Base-by-base conservation (phyloP, 768 basidiomycete species). In the Pisolithus tinctorius region DNA sequence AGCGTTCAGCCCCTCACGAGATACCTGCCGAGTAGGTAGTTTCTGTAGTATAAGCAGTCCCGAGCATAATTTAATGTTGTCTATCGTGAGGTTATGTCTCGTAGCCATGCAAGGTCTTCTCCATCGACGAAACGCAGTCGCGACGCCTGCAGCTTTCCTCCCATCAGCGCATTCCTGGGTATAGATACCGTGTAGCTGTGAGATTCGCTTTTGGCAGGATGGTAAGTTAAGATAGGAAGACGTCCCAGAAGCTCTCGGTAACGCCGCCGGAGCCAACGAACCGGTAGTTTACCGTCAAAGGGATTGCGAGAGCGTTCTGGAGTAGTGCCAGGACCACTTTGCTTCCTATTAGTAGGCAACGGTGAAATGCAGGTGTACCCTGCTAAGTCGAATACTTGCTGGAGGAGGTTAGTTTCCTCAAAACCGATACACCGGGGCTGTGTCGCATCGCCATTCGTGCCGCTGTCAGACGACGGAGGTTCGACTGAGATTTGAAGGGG, bases 161-260 rank as follows among this genome's bases (percentile, higher is more conserved):
- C 26, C 20, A 59, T 60, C 38, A 67, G 52, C 1, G 70, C 71
- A 59, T 64, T 64, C 26, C 57, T 48, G 6, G 69, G 58, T 17
- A 71, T 49, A 4, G 64, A 66, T 6, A 75, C 61, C 23, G 62
- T 51, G 40, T 71, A 74, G 31, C 45, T 53, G 23, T n/a, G 46
- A 11, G 13, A 20, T 7, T 43, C 48, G 37, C 45, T 50, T 45
- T 45, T 44, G n/a, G 46, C 8, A 40, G 51, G 43, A 16, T 48
- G 60, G 47, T 71, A 75, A 7, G 66, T 70, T 13, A 89, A 67
- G 30, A 80, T 67, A 0, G 88, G 88, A 25, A 83, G 53, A n/a
- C 73, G 74, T 6, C 71, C 71, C 7, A 90, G 69, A n/a, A 90
- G 73, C 25, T 73, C 69, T 48, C 74, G 79, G 55, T 82, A 88